Evolutionary conservation across 306 rosid genomes (phyloP), one percentile per base, ranked within the genome.

Genomic region (Vigna reflexopilosa): DNA sequence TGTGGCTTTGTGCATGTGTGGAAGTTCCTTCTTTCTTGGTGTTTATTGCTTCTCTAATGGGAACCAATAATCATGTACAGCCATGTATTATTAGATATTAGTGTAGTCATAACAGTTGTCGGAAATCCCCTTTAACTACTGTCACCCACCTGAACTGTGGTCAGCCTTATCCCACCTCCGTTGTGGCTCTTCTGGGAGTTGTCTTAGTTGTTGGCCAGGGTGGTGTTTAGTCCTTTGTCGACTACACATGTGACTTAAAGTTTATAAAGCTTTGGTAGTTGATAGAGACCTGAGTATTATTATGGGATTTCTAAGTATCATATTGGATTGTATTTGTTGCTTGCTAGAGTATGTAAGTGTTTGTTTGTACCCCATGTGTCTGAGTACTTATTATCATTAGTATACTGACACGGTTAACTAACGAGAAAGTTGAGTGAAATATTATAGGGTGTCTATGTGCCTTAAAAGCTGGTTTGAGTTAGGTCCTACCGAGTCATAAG

Each of bases 31-130:
- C 68, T 40, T 62, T 72, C 66, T 36, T 42, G 26, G 20, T 6
- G 38, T 16, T 52, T 70, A 42, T 61, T 67, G 50, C 77, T 57
- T 78, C 62, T 80, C 24, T 67, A 15, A 30, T 30, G 22, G 22
- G 67, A 61, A 61, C 6, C 8, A 4, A 59, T 59, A 28, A 59
- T 59, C 42, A 58, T 58, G 38, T 11, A 17, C 42, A 59, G 1
- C 28, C 20, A 61, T 61, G 22, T 28, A 14, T 61, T 61, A 14
- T 58, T 26, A 26, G 64, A 57, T 57, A 56, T 56, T 11, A 24
- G 40, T 5, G 36, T 59, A 28, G 16, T 26, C 28, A 58, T 57
- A 51, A n/a, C 3, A 0, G 2, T 51, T 51, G 22, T 51, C 6
- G 10, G 56, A n/a, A 51, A n/a, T 3, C 8, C 17, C 2, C 55